Conservation (phyloP, 2,329 filamentous ascomycete species). For the Sclerotinia nivalis region DNA sequence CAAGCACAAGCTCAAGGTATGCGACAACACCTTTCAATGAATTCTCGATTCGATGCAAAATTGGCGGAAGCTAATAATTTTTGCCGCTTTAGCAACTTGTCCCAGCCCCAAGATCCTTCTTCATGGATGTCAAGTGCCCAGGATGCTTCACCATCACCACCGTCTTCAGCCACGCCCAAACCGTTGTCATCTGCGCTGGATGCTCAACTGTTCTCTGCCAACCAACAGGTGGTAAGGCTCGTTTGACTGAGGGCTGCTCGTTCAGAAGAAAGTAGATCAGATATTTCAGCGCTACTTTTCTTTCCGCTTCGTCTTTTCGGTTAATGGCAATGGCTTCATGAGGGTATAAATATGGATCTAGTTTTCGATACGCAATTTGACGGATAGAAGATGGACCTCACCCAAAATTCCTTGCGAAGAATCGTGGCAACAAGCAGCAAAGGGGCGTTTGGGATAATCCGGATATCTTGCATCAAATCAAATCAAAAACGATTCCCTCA, state of each 20-base stretch:
- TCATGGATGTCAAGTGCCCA: slow-evolving; percentile 99
- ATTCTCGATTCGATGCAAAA: slow-evolving; percentile 1
- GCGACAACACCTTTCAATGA: slow-evolving; percentile 35
- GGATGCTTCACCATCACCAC: slow-evolving; percentile 99
- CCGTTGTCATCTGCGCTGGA: slow-evolving; percentile 99
- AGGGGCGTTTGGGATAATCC: slow-evolving; percentile 70
- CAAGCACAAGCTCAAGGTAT: slow-evolving; percentile 99
- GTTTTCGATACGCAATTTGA: slow-evolving; percentile 50
- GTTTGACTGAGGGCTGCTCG: slow-evolving; percentile 99
- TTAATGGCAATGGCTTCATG: slow-evolving; percentile 34
- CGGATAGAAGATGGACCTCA: slow-evolving; percentile 70
- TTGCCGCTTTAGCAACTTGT: slow-evolving; percentile 71
- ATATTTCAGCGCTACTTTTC: slow-evolving; percentile 44
- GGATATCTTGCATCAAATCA: slow-evolving; percentile 81
- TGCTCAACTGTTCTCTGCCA: slow-evolving; percentile 99
- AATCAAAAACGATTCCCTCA: slow-evolving; percentile 38
- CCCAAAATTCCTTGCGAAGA: slow-evolving; percentile 52
- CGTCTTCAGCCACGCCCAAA: slow-evolving; percentile 99
- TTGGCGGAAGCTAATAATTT: slow-evolving; percentile 21
- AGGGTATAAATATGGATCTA: slow-evolving; percentile 34
- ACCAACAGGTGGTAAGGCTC: slow-evolving; percentile 98
- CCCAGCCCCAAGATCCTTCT: slow-evolving; percentile 96
- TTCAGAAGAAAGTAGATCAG: slow-evolving; percentile 98
- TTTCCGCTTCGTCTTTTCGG: slow-evolving; percentile 41
- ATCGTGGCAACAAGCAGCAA: slow-evolving; percentile 43